Conservation (phyloP, 352 stramenopile species). For the Phytophthora cactorum region DNA sequence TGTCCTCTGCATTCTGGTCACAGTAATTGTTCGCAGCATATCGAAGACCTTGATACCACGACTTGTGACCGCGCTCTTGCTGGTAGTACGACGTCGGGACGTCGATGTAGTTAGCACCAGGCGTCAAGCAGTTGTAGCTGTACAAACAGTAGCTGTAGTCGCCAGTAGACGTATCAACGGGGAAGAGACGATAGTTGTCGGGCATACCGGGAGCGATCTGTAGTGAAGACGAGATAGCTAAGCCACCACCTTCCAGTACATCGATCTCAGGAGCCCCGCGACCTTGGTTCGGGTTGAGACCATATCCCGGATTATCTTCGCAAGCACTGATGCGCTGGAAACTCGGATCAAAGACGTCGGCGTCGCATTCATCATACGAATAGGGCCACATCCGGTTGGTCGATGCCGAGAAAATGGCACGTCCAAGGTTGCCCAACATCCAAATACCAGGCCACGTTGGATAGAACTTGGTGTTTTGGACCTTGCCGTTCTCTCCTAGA, state of each 20-base stretch:
- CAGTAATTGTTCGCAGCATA: conserved; percentile 65
- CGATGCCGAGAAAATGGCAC: conserved; percentile 91
- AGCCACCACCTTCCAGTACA: conserved; percentile 88
- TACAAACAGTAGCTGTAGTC: conserved; percentile 50
- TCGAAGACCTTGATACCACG: conserved; percentile 63
- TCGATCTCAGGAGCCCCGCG: conserved; percentile 95
- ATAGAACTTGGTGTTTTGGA: conserved; percentile 64
- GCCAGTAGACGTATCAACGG: conserved; percentile 27
- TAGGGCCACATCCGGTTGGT: conserved; percentile 95
- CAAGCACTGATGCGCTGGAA: conserved; percentile 76
- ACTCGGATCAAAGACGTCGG: conserved; percentile 37
- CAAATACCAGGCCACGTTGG: conserved; percentile 93
- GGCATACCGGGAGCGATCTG: conserved; percentile 85
- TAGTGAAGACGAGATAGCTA: conserved; percentile 87
- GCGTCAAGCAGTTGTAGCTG: conserved; percentile 45
- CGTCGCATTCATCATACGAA: conserved; percentile 91
- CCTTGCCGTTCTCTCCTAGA: conserved; percentile 24
- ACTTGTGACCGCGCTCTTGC: conserved; percentile 44
- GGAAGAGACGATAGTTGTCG: conserved; percentile 57
- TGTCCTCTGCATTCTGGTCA: conserved; percentile 5
- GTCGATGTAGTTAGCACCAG: conserved; percentile 48
- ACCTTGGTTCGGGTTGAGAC: conserved; percentile 81
- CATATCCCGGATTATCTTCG: conserved; percentile 88
- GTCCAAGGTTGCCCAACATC: conserved; percentile 93
- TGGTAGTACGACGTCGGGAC: conserved; percentile 37